Percentiles rank a stretch among this genome's conserved stretches.
Conservation (phyloP, 805 yeast genomes). For the Schwanniomyces pseudopolymorphus region DNA sequence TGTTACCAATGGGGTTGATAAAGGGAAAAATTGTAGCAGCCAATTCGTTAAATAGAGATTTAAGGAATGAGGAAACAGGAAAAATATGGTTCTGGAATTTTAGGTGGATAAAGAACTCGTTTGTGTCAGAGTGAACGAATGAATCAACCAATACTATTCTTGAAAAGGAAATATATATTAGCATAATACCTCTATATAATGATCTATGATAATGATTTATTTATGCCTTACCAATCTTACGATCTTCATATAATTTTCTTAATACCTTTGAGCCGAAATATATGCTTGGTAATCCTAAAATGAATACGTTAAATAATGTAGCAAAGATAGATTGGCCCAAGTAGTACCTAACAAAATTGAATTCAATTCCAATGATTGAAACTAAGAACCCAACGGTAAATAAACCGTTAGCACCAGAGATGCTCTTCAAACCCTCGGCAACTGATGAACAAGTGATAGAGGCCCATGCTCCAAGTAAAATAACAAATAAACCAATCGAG, state of each 20-base stretch:
- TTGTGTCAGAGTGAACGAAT: constrained; percentile 13
- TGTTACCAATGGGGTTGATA: constrained; percentile 84
- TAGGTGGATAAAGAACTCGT: constrained; percentile 55
- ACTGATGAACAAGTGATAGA: constrained; percentile 24
- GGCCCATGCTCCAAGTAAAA: constrained; percentile 47
- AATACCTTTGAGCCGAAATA: constrained; percentile 68
- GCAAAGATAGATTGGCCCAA: constrained; percentile 59
- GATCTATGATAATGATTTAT: constrained; percentile 1
- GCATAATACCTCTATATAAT: not conserved
- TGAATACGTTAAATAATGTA: constrained; percentile 47
- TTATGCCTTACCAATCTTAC: constrained; percentile 28
- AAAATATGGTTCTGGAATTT: constrained; percentile 46
- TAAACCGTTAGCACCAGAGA: constrained; percentile 32
- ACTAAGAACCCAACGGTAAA: constrained; percentile 47
- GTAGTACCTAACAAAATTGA: constrained; percentile 56
- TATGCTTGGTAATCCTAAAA: constrained; percentile 54
- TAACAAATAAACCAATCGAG: constrained; percentile 41
- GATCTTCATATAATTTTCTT: constrained; percentile 40
- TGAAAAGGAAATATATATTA: not conserved
- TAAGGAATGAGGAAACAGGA: constrained; percentile 32
- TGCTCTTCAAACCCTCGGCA: constrained; percentile 34
- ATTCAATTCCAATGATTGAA: constrained; percentile 51
- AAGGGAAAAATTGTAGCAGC: constrained; percentile 86
- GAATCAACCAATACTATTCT: not conserved
- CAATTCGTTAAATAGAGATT: constrained; percentile 47